Base-by-base conservation (phyloP, 306 rosid genomes). In the Trifolium fragiferum region DNA sequence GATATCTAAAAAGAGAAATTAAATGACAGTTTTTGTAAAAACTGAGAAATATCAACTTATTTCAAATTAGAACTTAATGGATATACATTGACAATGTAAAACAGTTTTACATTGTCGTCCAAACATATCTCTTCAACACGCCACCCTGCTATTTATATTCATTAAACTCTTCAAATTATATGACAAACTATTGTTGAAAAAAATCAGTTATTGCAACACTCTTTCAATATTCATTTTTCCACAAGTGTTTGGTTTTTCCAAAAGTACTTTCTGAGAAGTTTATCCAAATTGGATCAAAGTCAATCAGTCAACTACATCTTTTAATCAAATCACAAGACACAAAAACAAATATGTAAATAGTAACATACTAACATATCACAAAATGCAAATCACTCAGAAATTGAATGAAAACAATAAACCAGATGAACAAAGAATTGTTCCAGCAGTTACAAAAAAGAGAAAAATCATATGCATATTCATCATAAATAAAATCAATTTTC, bases 311-410 rank as follows among this genome's bases (percentile, higher is more conserved):
- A 62, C 72, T 35, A 32, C 33, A 51, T 32, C 70, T 50, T 40
- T 8, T 25, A n/a, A 66, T 63, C 71, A 62, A 41, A 72, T 46
- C 54, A 68, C 13, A 6, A 50, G n/a, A 57, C 10, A 47, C n/a
- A 6, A 53, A 19, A 78, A 64, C 46, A 68, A 57, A 49, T 46
- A 57, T 66, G 19, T 18, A 63, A 47, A 64, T 21, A 58, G 46
- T 49, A 27, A 23, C 66, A 64, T 21, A 58, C 37, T 49, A 27
- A 23, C 66, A 76, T 1, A 12, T 51, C 63, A 71, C 47, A 66
- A 76, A 65, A 49, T 46, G 55, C 10, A 83, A 83, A 59, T 20
- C 78, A 76, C 44, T 46, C 73, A 9, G 6, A 21, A 59, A 76
- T n/a, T 63, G 54, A 68, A 68, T 49, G 53, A 25, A 74, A 43